Conservation (phyloP, 2,329 filamentous ascomycete genomes). For the Chalaropsis ovoidea region DNA sequence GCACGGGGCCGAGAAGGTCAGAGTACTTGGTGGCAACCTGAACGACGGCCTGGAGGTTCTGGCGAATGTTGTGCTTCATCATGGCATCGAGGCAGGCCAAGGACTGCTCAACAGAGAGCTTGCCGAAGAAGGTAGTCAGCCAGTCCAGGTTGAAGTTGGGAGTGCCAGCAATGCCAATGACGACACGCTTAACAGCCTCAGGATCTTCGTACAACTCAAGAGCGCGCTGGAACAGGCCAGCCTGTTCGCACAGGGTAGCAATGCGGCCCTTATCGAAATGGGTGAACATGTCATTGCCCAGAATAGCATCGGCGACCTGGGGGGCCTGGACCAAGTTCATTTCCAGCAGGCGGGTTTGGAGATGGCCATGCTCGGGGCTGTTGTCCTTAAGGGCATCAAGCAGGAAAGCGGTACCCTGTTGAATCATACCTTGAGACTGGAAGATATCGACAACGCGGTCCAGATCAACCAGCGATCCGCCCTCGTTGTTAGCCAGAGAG, state of each 20-base stretch:
- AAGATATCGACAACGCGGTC: slow-evolving; percentile 96
- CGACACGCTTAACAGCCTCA: slow-evolving; percentile 76
- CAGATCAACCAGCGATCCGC: slow-evolving; percentile 78
- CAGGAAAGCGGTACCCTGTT: slow-evolving; percentile 95
- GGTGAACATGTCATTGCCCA: slow-evolving; percentile 97
- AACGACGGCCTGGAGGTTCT: slow-evolving; percentile 89
- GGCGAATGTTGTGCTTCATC: slow-evolving; percentile 91
- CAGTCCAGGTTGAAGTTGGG: slow-evolving; percentile 86
- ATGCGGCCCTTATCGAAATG: slow-evolving; percentile 89
- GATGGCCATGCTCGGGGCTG: slow-evolving; percentile 79
- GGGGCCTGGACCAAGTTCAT: slow-evolving; percentile 97
- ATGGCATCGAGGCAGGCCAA: slow-evolving; percentile 91
- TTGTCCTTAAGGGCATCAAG: slow-evolving; percentile 93
- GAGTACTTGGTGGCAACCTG: slow-evolving; percentile 97
- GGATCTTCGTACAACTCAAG: slow-evolving; percentile 92
- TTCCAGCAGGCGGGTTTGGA: slow-evolving; percentile 90
- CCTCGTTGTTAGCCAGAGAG: slow-evolving; percentile 80
- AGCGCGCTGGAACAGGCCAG: slow-evolving; percentile 74
- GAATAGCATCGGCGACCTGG: slow-evolving; percentile 93
- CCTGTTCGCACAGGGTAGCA: slow-evolving; percentile 84
- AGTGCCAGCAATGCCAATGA: slow-evolving; percentile 69
- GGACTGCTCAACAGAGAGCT: slow-evolving; percentile 88
- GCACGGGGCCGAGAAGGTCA: slow-evolving; percentile 77
- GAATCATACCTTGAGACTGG: slow-evolving; percentile 94
- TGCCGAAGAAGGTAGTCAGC: slow-evolving; percentile 85